Base-by-base conservation (phyloP, 192 early-diverging fungal genomes). In the Coemansia asiatica region DNA sequence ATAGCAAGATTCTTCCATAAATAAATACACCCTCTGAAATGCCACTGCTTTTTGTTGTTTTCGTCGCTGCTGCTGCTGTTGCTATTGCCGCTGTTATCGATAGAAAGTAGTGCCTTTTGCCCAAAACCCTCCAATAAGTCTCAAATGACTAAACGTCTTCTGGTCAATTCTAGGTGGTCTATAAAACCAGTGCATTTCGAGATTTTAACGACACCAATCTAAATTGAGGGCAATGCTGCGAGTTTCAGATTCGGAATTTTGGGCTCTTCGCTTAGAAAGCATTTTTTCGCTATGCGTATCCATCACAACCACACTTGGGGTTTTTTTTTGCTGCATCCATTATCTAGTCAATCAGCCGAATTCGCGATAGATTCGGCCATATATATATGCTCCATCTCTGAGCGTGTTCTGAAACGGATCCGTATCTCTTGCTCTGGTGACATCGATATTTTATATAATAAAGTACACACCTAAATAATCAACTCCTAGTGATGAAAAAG, bases 401-500 rank as follows among this genome's bases (percentile, higher is more conserved):
- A 4, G 10, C 22, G 21, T 53, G 22, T 6, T 53, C 50, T 25
- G 21, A 25, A 53, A 25, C 50, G 25, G 57, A 36, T 33, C 2
- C 15, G 35, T 10, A 31, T 21, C 21, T 29, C 19, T 28, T 1
- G 36, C 19, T 36, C 31, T 59, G 21, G 31, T 22, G 58, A 29
- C 19, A 71, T 63, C 51, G 47, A 49, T 61, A n/a, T 60, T 19
- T 13, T 57, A n/a, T 51, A 31, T 26, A 33, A 48, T 46, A 61
- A 35, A 54, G 21, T 64, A 64, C 68, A 61, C 62, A 71, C 68
- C 68, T 71, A 64, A 47, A 69, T 63, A 64, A 59, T 63, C 61
- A 71, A 56, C 56, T 63, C 68, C 68, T 57, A 71, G 68, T 62
- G 61, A 64, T 71, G 58, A 50, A 56, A 71, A 63, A 71, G 68